Evolutionary conservation across 1,284 basidiomycete genomes (phyloP).

Genomic region (Kwoniella shivajii): DNA sequence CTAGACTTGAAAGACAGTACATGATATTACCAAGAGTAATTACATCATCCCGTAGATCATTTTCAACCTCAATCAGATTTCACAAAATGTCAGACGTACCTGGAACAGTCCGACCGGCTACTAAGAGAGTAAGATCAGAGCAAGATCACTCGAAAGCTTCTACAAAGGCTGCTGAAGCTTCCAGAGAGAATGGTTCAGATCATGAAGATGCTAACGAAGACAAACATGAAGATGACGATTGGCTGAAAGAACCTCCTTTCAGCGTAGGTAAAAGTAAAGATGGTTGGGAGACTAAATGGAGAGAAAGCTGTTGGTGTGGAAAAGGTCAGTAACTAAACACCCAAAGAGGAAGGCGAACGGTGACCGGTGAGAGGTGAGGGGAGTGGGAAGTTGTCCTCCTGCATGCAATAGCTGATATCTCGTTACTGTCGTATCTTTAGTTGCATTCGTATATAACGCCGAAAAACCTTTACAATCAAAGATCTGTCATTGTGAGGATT

Average conservation of each 20-base stretch:
- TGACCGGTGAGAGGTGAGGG: not conserved
- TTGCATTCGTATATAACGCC: conserved; percentile 30
- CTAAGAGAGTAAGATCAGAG: conserved; percentile 33
- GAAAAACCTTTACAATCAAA: conserved; percentile 31
- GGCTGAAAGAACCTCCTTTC: conserved; percentile 32
- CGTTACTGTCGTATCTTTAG: conserved; percentile 14
- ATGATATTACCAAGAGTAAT: too few relatives aligned
- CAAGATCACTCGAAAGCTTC: conserved; percentile 32
- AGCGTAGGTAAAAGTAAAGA: conserved; percentile 23
- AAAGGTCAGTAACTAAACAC: conserved; percentile 27
- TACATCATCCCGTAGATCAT: not conserved
- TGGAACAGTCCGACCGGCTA: conserved; percentile 25
- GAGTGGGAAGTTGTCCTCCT: not conserved
- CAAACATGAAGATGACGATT: conserved; percentile 30
- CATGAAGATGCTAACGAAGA: conserved; percentile 6
- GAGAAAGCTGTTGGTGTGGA: conserved; percentile 40
- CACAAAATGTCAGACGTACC: conserved; percentile 5
- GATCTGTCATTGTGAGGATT: conserved; percentile 43
- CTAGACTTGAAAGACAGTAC: too few relatives aligned
- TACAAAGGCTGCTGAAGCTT: conserved; percentile 19
- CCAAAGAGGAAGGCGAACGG: not conserved
- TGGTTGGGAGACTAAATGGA: conserved; percentile 35
- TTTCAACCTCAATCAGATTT: too few relatives aligned
- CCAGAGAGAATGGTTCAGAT: conserved; percentile 8
- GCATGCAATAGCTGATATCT: not conserved